Evolutionary conservation across 768 basidiomycete genomes (phyloP).

Genomic region (Lentinula edodes): DNA sequence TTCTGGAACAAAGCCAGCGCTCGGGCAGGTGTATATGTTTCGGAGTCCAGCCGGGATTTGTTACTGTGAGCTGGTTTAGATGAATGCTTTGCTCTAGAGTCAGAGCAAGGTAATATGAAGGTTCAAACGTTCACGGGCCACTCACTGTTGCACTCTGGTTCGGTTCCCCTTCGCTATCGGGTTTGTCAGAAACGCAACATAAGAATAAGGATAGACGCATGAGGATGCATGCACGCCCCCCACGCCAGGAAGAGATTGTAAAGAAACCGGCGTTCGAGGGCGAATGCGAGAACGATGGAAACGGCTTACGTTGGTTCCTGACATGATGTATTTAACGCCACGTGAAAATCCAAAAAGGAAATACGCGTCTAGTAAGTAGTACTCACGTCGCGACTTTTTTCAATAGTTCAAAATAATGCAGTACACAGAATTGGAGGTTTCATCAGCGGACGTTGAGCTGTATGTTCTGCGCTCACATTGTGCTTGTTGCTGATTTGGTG

Average conservation of each 20-base stretch:
- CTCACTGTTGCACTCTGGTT: conserved; percentile 20
- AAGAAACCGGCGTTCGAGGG: neutral
- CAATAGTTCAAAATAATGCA: neutral
- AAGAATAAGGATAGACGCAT: conserved; percentile 60
- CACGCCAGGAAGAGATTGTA: neutral
- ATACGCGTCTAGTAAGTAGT: neutral
- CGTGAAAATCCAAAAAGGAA: neutral
- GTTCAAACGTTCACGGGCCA: conserved; percentile 9
- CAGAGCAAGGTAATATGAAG: neutral
- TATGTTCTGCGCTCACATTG: neutral
- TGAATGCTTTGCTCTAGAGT: neutral
- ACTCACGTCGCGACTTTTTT: conserved; percentile 6
- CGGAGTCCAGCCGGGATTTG: conserved; percentile 19
- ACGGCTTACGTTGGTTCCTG: conserved; percentile 7
- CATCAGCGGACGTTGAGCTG: neutral
- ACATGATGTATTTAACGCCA: neutral
- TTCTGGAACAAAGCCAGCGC: conserved; percentile 52
- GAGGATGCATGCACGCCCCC: conserved; percentile 32
- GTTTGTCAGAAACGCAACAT: conserved; percentile 57
- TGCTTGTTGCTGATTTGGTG: neutral
- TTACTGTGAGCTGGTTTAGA: conserved; percentile 4
- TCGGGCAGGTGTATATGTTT: conserved; percentile 46
- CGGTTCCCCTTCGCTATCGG: conserved; percentile 44
- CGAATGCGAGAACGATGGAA: neutral
- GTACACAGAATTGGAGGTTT: neutral